Evolutionary conservation across 2,329 filamentous ascomycete genomes (phyloP), one percentile per base, ranked within the genome.

Genomic region (Penicillium crustosum): DNA sequence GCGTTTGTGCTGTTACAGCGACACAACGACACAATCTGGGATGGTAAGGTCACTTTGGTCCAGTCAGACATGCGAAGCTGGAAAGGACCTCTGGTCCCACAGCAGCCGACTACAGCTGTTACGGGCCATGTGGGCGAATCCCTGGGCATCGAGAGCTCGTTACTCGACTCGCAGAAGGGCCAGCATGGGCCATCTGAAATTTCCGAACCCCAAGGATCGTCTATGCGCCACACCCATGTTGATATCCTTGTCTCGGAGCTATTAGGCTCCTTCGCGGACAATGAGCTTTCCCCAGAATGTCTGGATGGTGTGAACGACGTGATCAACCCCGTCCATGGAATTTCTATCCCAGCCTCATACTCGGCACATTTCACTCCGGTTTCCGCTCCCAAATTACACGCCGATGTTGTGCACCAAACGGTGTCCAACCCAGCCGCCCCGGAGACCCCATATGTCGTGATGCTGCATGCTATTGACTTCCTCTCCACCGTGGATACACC

Each of bases 1-100:
- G 94, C 94, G 0, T 97, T 93, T 72, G 93, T 99, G 7, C 87
- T 97, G 64, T 84, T 99, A 2, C 86, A 96, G 61, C 84, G 90
- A 25, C 91, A 95, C 70, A 97, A 97, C 70, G 82, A 88, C 62
- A 85, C 83, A 19, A 82, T 86, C n/a, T 99, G 94, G 94, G 83
- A 81, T 57, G 86, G 87, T 23, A 83, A 83, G 53, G 93, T 97
- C 21, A 93, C 88, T 2, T 85, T 99, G 33, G 88, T 97, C 63
- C 95, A 96, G 77, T 96, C 92, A 0, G 94, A 99, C 73, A 99
- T 99, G 94, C 88, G 94, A 49, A 89, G 89, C 59, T 99, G 95
- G 95, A 89, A 90, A 68, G 95, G 95, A 0, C 93, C 93, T 1
- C 66, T 59, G 19, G 66, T 72, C 52, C 67, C 56, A 59, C 70